Evolutionary conservation across 164 flowering plant species (phyloP).

Genomic region (Brasenia schreberi): DNA sequence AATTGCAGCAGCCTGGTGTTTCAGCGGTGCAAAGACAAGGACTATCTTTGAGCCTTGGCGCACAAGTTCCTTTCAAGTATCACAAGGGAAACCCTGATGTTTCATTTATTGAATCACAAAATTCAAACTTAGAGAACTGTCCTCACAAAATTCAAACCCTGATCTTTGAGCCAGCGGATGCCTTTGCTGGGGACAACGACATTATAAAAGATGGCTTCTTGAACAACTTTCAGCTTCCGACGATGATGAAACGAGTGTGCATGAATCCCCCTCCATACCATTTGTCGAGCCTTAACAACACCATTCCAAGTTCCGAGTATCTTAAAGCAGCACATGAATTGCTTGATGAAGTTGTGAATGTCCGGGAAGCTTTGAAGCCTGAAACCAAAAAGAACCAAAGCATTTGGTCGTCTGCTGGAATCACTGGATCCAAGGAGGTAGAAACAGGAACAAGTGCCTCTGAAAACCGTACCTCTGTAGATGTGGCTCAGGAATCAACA

Average conservation of each 20-base stretch:
- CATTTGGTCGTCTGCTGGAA: conserved; percentile 9
- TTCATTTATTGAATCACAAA: neutral
- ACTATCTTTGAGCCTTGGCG: conserved; percentile 61
- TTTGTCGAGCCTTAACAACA: conserved; percentile 15
- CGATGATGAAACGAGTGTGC: neutral
- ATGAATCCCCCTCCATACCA: conserved; percentile 15
- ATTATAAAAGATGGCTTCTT: neutral
- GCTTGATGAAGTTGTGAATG: conserved; percentile 78
- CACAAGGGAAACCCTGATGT: conserved; percentile 10
- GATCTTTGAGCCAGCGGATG: no score
- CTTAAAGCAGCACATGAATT: conserved; percentile 62
- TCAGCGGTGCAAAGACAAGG: conserved; percentile 28
- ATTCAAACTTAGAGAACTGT: neutral
- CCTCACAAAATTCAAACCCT: no score
- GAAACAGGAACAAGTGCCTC: neutral
- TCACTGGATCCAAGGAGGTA: conserved; percentile 20
- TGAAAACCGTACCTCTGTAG: conserved; percentile 13
- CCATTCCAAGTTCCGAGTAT: conserved; percentile 44
- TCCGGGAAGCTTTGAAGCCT: conserved; percentile 41
- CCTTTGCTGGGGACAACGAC: no score
- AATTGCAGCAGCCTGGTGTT: neutral
- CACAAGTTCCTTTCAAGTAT: conserved; percentile 35
- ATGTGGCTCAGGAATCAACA: conserved; percentile 23
- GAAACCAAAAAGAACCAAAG: conserved; percentile 18
- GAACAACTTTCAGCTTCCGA: neutral